Base-by-base conservation (phyloP, 2,329 filamentous ascomycete genomes). In the Scolecobasidium constrictum region DNA sequence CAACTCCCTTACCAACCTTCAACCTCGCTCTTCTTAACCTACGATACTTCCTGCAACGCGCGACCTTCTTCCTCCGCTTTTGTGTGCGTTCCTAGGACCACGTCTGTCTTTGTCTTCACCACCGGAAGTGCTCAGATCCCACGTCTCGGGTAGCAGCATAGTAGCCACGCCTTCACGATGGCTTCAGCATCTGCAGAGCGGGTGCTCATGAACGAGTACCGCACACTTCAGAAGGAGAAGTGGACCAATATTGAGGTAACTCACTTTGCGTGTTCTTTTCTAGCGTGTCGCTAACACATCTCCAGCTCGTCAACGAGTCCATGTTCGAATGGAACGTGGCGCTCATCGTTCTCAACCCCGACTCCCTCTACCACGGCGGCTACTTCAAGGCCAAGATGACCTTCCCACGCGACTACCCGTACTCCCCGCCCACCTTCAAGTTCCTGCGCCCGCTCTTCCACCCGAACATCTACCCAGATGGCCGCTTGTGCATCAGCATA, bases 401-500 rank as follows among this genome's bases (percentile, higher is more conserved):
- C 17, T 96, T 98, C 55, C 81, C 84, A 7, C 69, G 72, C 53
- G 88, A 94, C 54, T 98, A 96, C 62, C 92, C 92, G 0, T 94
- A 85, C 66, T 73, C 77, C 34, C 90, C 90, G 20, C 90, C 90
- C 19, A 65, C 81, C 44, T 96, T 98, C 70, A 81, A 81, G 49
- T 96, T 98, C 65, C 60, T 78, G 15, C 74, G 73, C 23, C 78
- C 83, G 13, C 81, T 96, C 48, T 86, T 78, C 65, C 90, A 98
- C 61, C 90, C 90, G 3, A 98, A 98, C 61, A 81, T 98, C 56
- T 96, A 96, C 66, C 66, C 78, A 4, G 85, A 95, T 60, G 90
- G 90, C 53, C 81, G 81, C 51, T 75, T 96, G 35, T 96, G 92
- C 69, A 96, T 98, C 59, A 95, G 88, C 36, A 98, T 98, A 55